Conservation (phyloP, 495 filamentous ascomycete genomes). For the Cryomyces minteri region DNA sequence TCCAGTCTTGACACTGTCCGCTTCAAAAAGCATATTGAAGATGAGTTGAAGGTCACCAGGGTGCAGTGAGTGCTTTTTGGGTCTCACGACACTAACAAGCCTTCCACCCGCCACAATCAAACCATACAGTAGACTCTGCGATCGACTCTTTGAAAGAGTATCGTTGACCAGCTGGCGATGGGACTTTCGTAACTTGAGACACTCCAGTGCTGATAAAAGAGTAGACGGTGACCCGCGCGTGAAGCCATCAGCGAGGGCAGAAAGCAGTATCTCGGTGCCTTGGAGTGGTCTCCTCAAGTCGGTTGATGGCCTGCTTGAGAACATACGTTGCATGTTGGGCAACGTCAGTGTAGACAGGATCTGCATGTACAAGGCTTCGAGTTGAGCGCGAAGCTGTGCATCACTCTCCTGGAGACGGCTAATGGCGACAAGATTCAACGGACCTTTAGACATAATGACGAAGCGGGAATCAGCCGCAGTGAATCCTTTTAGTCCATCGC, state of each 20-base stretch:
- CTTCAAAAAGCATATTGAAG: slow-evolving; percentile 99
- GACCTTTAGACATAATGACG: slow-evolving; percentile 63
- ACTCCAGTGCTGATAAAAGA: slow-evolving; percentile 79
- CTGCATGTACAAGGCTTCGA: slow-evolving; percentile 94
- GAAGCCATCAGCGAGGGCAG: slow-evolving; percentile 84
- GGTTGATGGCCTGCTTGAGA: slow-evolving; percentile 74
- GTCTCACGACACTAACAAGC: slow-evolving; percentile 84
- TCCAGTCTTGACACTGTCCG: slow-evolving; percentile 67
- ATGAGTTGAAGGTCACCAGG: slow-evolving; percentile 91
- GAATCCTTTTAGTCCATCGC: slow-evolving; percentile 62
- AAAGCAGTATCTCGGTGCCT: slow-evolving; percentile 81
- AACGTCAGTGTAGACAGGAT: slow-evolving; percentile 89
- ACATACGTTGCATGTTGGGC: slow-evolving; percentile 72
- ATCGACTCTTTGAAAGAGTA: slow-evolving; percentile 58
- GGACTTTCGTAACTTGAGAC: slow-evolving; percentile 68
- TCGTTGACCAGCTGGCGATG: slow-evolving; percentile 78
- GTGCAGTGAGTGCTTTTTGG: slow-evolving; percentile 87
- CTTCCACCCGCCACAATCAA: slow-evolving; percentile 85
- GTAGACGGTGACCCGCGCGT: slow-evolving; percentile 80
- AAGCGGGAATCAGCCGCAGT: slow-evolving; percentile 70
- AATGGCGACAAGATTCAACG: slow-evolving; percentile 84
- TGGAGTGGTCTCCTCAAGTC: slow-evolving; percentile 85
- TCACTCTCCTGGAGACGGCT: slow-evolving; percentile 84
- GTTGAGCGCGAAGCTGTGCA: slow-evolving; percentile 63
- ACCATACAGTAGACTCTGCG: slow-evolving; percentile 69